Evolutionary conservation across 371 early-diverging fungal genomes (phyloP).

Genomic region (Circinella minor): DNA sequence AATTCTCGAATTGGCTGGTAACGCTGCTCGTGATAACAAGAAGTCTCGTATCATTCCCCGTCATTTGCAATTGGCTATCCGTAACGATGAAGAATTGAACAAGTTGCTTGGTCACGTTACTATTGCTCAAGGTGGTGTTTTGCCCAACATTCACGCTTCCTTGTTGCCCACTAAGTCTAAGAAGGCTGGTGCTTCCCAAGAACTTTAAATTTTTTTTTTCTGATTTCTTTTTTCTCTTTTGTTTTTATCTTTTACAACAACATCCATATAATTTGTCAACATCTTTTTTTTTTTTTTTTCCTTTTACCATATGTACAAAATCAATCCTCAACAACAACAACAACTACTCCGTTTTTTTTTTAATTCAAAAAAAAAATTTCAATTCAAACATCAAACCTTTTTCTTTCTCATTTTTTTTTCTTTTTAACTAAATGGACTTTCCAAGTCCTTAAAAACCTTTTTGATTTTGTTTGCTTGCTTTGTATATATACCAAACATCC

Average conservation of each 20-base stretch:
- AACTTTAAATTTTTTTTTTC: slow-evolving; percentile 40
- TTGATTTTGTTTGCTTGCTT: slow-evolving; percentile 7
- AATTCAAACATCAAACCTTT: background rate
- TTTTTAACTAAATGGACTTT: background rate
- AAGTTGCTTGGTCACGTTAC: slow-evolving; percentile 91
- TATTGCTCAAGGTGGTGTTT: slow-evolving; percentile 88
- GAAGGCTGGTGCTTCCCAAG: slow-evolving; percentile 68
- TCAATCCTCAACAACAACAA: background rate
- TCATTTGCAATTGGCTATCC: slow-evolving; percentile 91
- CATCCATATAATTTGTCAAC: background rate
- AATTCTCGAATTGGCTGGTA: slow-evolving; percentile 96
- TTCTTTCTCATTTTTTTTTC: background rate
- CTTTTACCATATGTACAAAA: background rate
- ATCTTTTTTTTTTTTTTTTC: background rate
- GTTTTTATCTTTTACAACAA: too few species aligned
- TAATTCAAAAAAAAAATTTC: background rate
- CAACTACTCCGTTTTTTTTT: background rate
- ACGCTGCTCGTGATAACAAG: slow-evolving; percentile 96
- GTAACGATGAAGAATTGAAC: slow-evolving; percentile 97
- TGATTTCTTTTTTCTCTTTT: slow-evolving; percentile 13
- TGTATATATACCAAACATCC: slow-evolving; percentile 19
- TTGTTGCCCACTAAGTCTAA: slow-evolving; percentile 77
- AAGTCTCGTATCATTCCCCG: slow-evolving; percentile 94
- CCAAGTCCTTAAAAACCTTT: background rate
- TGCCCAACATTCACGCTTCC: slow-evolving; percentile 84